Base-by-base conservation (phyloP, 2,329 filamentous ascomycete species). In the Conoideocrella luteorostrata region DNA sequence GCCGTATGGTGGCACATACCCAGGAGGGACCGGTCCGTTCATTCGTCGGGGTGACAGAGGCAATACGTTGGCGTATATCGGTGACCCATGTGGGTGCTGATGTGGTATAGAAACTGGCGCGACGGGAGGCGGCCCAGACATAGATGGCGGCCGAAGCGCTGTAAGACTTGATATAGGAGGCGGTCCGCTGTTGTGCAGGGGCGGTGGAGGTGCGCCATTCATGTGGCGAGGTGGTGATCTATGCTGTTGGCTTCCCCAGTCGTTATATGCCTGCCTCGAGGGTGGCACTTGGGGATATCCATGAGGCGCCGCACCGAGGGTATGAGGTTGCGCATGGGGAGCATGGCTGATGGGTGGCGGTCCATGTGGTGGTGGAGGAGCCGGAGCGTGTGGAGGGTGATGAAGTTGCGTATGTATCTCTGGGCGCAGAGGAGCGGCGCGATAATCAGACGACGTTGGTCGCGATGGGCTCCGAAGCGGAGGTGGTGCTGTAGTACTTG, bases 161-260 rank as follows among this genome's bases (percentile, higher is more conserved):
- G 70, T 65, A 15, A 73, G 58, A 28, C 62, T 55, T n/a, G 57
- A 53, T 20, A 62, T 49, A 3, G 58, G 48, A 12, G 50, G 46
- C 5, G 60, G 55, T 9, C 55, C 53, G 9, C 45, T 51, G 39
- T 55, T 53, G 30, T 61, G 60, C 39, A 64, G 53, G n/a, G 56
- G 48, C 12, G 63, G 62, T 12, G 64, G 62, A 26, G 57, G 59
- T 11, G 58, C 73, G 28, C 74, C 72, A 52, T 78, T 80, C 36
- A 77, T 54, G 33, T 75, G 69, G 42, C 70, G 68, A 22, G 69
- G 57, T 28, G 69, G 62, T 4, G 75, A 67, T 29, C 68, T 67
- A 47, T 74, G 71, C 41, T 72, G 71, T 41, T 72, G 72, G 26
- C 72, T 70, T 22, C 72, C 68, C 71, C 77, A 80, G 45, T 74